A percentile compares a stretch with the other conserved stretches of the same genome.
phyloP scores from a whole-genome alignment of 2,329 filamentous ascomycete species.

The Tolypocladium ovalisporum region DNA sequence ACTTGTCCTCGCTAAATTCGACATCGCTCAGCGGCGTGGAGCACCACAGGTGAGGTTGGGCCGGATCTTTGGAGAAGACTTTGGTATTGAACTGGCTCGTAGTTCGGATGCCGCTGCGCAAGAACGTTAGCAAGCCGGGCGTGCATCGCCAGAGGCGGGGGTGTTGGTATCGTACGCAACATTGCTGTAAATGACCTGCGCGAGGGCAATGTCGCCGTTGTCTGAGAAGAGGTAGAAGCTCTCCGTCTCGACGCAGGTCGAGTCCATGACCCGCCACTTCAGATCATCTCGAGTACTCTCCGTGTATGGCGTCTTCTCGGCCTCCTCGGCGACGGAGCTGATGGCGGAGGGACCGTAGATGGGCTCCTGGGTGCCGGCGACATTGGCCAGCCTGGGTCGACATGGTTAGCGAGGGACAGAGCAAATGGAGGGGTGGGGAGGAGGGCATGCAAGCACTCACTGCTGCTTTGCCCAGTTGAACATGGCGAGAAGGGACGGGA shows the following conservation, averaged over 20 bases:
- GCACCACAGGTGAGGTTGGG: constrained; percentile 71
- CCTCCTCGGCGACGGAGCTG: constrained; percentile 72
- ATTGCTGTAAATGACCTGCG: constrained; percentile 96
- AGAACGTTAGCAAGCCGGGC: constrained; percentile 8
- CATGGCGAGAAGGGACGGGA: constrained; percentile 38
- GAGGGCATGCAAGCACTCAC: constrained; percentile 38
- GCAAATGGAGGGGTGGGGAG: constrained; percentile 3
- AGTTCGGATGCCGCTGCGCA: constrained; percentile 66
- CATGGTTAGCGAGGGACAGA: constrained; percentile 5
- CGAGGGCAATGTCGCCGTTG: constrained; percentile 63
- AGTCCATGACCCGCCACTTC: constrained; percentile 71
- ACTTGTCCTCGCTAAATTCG: constrained; percentile 75
- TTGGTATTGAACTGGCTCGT: constrained; percentile 94
- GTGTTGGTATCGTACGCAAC: constrained; percentile 58
- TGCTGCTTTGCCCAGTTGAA: constrained; percentile 93
- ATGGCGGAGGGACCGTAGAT: constrained; percentile 88
- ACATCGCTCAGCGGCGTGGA: constrained; percentile 69
- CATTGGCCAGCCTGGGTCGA: constrained; percentile 51
- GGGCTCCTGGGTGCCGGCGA: constrained; percentile 92
- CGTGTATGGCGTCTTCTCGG: constrained; percentile 67
- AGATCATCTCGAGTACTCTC: constrained; percentile 68
- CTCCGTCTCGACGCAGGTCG: constrained; percentile 88
- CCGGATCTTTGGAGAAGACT: constrained; percentile 67
- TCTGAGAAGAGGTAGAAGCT: constrained; percentile 85
- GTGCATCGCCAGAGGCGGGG: not conserved